Percentiles rank a stretch among this genome's conserved stretches.
Evolutionary conservation across 306 rosid genomes (phyloP).

Genomic region (Cyclanthera cordifolia): DNA sequence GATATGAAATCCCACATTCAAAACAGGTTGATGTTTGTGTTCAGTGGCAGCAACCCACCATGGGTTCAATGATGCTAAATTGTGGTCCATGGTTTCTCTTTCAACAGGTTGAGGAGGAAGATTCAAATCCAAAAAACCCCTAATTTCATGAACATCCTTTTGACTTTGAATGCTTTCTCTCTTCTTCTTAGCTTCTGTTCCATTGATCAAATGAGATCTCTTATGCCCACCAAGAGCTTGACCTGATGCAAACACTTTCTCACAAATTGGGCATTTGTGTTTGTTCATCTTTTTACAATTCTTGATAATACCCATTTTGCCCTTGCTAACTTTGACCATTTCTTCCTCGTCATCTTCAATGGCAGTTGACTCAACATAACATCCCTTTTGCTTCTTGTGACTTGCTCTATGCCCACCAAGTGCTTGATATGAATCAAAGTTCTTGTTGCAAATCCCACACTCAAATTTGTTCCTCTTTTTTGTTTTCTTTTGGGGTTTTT

Average conservation of each 20-base stretch:
- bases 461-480: constrained; percentile 20
- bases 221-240: constrained; percentile 22
- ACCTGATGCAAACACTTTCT: constrained; percentile 16
- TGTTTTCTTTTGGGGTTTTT: constrained; percentile 5
- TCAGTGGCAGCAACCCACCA: constrained; percentile 31
- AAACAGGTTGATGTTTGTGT: constrained; percentile 22
- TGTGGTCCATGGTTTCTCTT: constrained; percentile 24
- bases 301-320: neutral
- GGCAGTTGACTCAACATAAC: constrained; percentile 5
- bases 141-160: constrained; percentile 6
- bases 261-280: constrained; percentile 19
- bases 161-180: neutral
- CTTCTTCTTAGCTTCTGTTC: neutral
- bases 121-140: constrained; percentile 15
- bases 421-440: constrained; percentile 15
- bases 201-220: constrained; percentile 14
- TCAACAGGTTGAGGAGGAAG: constrained; percentile 23
- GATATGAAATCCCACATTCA: constrained; percentile 17
- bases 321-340: constrained; percentile 1
- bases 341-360: constrained; percentile 1
- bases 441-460: constrained; percentile 14
- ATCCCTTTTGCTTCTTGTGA: constrained; percentile 14
- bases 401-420: constrained; percentile 22
- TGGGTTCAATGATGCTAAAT: constrained; percentile 17
- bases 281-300: neutral